phyloP scores from a whole-genome alignment of 1,139 yeast species.

The Torulaspora globosa region DNA sequence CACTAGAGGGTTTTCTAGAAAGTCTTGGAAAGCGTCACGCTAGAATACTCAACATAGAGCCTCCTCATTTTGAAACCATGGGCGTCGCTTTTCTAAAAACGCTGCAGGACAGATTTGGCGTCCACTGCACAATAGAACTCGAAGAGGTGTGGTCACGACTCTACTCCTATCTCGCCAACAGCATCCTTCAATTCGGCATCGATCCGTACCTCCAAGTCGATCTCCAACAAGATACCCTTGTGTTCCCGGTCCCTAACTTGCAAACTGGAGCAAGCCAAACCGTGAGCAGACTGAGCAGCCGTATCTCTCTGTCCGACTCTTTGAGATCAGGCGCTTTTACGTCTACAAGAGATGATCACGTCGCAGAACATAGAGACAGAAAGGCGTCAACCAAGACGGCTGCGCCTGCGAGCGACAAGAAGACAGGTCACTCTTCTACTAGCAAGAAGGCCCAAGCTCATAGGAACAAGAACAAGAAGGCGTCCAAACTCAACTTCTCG shows the following conservation, averaged over 20 bases:
- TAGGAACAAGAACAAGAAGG: slow-evolving; percentile 7
- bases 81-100: slow-evolving; percentile 75
- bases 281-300: slow-evolving; percentile 11
- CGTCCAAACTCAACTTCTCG: slow-evolving; percentile 7
- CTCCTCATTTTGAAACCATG: slow-evolving; percentile 69
- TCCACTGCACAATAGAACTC: slow-evolving; percentile 45
- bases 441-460: slow-evolving; percentile 3
- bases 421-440: background rate
- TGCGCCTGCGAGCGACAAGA: background rate
- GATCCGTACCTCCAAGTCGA: slow-evolving; percentile 45
- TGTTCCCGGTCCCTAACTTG: slow-evolving; percentile 14
- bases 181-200: slow-evolving; percentile 58
- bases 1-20: slow-evolving; percentile 56
- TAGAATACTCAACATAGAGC: slow-evolving; percentile 69
- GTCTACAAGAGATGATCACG: slow-evolving; percentile 1
- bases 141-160: slow-evolving; percentile 68
- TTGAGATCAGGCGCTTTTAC: background rate
- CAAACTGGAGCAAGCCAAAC: slow-evolving; percentile 13
- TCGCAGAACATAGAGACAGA: background rate
- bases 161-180: slow-evolving; percentile 55
- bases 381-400: background rate
- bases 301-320: slow-evolving; percentile 2
- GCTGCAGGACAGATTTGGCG: slow-evolving; percentile 62
- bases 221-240: slow-evolving; percentile 10
- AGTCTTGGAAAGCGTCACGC: slow-evolving; percentile 73